Evolutionary conservation across 345 rosid species (phyloP), one percentile per base, ranked within the genome.

Genomic region (Zanthoxylum bungeanum): DNA sequence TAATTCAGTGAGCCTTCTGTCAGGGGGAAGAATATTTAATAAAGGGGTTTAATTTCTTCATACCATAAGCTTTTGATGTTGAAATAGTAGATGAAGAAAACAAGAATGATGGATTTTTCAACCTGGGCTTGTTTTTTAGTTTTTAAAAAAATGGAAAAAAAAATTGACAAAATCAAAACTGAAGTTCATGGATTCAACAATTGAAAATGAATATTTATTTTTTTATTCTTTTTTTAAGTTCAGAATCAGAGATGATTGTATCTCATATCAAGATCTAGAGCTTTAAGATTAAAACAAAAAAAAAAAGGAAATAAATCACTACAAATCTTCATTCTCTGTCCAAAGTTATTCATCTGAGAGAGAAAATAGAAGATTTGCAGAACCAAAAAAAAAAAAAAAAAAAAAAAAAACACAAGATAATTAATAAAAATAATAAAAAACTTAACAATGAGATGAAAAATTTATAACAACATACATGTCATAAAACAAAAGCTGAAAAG

Each of bases 241-340:
- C 40, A 60, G 62, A 70, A 46, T 11, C 10, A 21, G 36, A 70
- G 58, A 57, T 4, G 19, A 24, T 64, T 55, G 52, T 40, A 44
- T 40, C 76, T 31, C 24, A 42, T 30, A 60, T 30, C 70, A 53
- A 64, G 76, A 73, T 73, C 76, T 73, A 64, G 24, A 30, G 34
- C 70, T 64, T 6, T 2, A 36, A 63, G 33, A 53, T 28, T 37
- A 11, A 56, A 56, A 39, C 30, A 21, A 28, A 67, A 25, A 21
- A 52, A 25, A 27, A 21, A 22, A n/a, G n/a, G n/a, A n/a, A n/a
- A n/a, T n/a, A n/a, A n/a, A 58, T 21, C 2, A 42, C 40, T 24
- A 47, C 9, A 71, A 60, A 49, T 36, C 16, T 58, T 7, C 62
- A 30, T 31, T 31, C 62, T 58, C 24, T n/a, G n/a, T 31, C 53